These are phyloP conservation scores for Lactifluus piperatus DNA, from an alignment of 768 basidiomycete genomes.

Conservation along the genomic window DNA sequence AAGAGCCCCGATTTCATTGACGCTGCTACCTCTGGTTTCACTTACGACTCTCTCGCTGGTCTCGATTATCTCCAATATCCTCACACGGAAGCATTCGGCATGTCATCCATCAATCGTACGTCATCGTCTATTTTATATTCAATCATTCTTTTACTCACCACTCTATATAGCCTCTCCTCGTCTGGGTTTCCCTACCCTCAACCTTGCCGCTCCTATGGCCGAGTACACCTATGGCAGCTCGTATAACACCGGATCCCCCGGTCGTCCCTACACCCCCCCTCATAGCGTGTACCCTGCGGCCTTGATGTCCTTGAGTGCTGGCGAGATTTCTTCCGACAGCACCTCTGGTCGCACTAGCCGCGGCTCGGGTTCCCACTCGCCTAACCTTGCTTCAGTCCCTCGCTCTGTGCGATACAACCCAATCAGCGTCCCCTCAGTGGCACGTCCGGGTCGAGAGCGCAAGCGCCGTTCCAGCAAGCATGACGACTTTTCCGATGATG, in stretches of 20 bases:
- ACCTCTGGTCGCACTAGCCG: conserved; percentile 57
- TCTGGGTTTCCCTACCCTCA: conserved; percentile 55
- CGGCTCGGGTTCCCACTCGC: conserved; percentile 53
- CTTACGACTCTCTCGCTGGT: conserved; percentile 38
- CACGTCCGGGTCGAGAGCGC: conserved; percentile 40
- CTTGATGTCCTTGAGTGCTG: conserved; percentile 60
- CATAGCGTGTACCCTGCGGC: conserved; percentile 64
- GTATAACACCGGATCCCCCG: conserved; percentile 43
- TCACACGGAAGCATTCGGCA: conserved; percentile 48
- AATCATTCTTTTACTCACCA: conserved; percentile 13
- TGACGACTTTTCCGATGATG: conserved; percentile 62
- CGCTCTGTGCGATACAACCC: conserved; percentile 78
- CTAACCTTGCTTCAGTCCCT: conserved; percentile 52
- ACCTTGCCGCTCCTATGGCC: conserved; percentile 45
- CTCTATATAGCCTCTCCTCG: conserved; percentile 37
- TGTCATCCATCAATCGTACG: conserved; percentile 54
- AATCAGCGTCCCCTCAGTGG: conserved; percentile 38
- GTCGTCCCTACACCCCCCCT: conserved; percentile 63
- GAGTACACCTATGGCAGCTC: conserved; percentile 54
- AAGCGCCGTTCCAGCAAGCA: conserved; percentile 37
- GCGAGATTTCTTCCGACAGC: conserved; percentile 69
- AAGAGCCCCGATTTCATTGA: conserved; percentile 46
- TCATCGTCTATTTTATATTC: conserved; percentile 20
- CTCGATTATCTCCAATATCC: conserved; percentile 65
- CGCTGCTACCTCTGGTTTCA: conserved; percentile 29